Evolutionary conservation across 345 rosid species (phyloP), one percentile per base, ranked within the genome.

Genomic region (Punica granatum): DNA sequence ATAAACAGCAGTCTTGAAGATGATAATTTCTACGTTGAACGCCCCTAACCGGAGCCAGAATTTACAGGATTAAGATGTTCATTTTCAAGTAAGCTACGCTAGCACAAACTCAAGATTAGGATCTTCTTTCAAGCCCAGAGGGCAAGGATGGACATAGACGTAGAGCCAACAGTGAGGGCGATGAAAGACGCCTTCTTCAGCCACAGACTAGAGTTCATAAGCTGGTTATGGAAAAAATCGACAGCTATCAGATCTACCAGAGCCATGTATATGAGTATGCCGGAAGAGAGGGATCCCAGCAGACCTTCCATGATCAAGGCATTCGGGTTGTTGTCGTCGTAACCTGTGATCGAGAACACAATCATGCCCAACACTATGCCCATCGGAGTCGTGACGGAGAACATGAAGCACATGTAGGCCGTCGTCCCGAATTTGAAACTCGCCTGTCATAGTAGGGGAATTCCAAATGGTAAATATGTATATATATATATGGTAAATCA

Each of bases 161-260:
- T 79, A 58, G 97, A 93, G 70, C 97, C 97, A 7, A 89, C 77
- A 49, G 69, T 60, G 35, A 93, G 75, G 35, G 92, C 89, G 51
- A 93, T 31, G 49, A 78, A 93, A 51, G 94, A 93, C 2, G 78
- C 74, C 75, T 93, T 90, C 86, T 89, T 93, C 74, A 93, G 67
- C 83, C 80, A 74, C 7, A 60, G 70, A 26, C 73, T 69, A 1
- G 97, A 90, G 51, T 70, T 74, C 82, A 90, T 85, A 80, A 90
- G 63, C 87, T 90, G 90, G 90, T 87, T 89, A 39, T 93, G 97
- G 79, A 93, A 90, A 74, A 93, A 93, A 64, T 93, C 98, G 23
- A 72, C 71, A 3, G 98, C 94, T 25, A 93, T 79, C 19, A 93
- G 96, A 78, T 93, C 98, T 43, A 93, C 98, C 0, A 93, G 84